phyloP scores from a whole-genome alignment of 2,329 filamentous ascomycete genomes.

The Alternaria conjuncta region DNA sequence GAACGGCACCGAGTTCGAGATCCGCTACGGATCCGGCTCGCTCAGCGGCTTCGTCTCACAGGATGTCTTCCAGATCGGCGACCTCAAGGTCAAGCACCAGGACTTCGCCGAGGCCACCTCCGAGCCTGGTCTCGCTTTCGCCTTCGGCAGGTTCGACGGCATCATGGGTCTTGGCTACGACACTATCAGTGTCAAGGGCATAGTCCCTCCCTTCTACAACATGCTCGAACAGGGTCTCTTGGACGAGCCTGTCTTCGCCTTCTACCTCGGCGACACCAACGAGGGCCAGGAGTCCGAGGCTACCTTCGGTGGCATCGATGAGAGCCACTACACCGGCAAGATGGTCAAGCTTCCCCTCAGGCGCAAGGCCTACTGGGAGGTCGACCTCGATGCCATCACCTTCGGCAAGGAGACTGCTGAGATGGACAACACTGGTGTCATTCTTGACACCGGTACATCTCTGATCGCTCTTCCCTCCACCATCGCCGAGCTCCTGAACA shows the following conservation, averaged over 20 bases:
- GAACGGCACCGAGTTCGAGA: constrained; percentile 92
- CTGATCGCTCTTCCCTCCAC: constrained; percentile 92
- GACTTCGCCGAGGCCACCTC: constrained; percentile 95
- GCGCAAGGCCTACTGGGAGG: constrained; percentile 99
- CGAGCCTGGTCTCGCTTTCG: constrained; percentile 96
- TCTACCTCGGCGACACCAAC: constrained; percentile 85
- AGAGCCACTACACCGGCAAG: constrained; percentile 82
- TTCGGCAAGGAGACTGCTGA: constrained; percentile 86
- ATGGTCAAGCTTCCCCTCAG: constrained; percentile 92
- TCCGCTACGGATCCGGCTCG: constrained; percentile 93
- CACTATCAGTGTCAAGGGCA: constrained; percentile 94
- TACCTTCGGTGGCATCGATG: constrained; percentile 86
- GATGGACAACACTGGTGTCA: constrained; percentile 92
- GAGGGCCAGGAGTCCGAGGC: constrained; percentile 80
- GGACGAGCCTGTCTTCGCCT: constrained; percentile 92
- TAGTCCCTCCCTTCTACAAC: constrained; percentile 95
- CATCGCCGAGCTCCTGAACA: constrained; percentile 94
- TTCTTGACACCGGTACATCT: constrained; percentile 97
- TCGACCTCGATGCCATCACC: constrained; percentile 89
- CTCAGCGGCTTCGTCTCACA: constrained; percentile 92
- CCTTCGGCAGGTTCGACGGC: constrained; percentile 96
- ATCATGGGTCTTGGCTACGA: constrained; percentile 95
- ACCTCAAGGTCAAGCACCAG: constrained; percentile 85
- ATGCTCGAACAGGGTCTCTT: constrained; percentile 89
- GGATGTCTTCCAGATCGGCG: constrained; percentile 85